Conservation (phyloP, 345 rosid species). For the Salix viminalis region DNA sequence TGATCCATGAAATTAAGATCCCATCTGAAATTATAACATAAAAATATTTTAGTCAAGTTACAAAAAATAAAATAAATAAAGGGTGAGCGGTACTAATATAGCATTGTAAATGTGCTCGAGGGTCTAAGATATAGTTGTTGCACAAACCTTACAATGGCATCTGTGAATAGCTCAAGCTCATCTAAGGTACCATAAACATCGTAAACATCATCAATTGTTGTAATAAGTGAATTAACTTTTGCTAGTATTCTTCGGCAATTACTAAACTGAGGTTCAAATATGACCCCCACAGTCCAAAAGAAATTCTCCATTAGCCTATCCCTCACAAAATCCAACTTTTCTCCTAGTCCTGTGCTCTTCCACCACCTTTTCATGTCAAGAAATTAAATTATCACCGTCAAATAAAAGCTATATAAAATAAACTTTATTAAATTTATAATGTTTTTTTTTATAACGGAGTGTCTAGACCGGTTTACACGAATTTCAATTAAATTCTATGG, state of each 20-base stretch:
- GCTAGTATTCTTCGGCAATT: neutral
- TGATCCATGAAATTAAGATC: neutral
- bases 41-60: no score
- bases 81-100: no score
- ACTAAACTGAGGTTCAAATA: constrained; percentile 4
- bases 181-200: no score
- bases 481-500: no score
- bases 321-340: constrained; percentile 12
- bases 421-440: neutral
- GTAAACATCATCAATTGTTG: no score
- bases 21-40: neutral
- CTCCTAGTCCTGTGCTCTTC: neutral
- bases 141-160: neutral
- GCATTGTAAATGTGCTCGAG: no score
- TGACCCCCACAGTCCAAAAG: constrained; percentile 2
- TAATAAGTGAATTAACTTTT: neutral
- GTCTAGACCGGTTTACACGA: no score
- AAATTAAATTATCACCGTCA: neutral
- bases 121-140: no score
- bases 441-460: no score
- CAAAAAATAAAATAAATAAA: neutral
- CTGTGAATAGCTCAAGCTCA: no score
- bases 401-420: neutral
- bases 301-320: constrained; percentile 5
- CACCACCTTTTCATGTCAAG: neutral